Base-by-base conservation (phyloP, 805 yeast genomes). In the Tetrapisispora phaffii region DNA sequence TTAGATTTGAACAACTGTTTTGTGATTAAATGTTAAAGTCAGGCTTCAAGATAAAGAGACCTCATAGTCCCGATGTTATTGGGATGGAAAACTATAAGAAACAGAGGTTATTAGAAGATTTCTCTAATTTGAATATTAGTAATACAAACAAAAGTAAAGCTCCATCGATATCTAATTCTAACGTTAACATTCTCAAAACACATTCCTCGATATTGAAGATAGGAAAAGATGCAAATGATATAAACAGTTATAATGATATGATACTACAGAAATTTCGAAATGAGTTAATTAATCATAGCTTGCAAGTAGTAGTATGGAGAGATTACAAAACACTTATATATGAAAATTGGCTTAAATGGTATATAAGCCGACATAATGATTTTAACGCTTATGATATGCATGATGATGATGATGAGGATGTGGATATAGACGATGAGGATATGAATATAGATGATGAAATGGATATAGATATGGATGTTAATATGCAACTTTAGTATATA, bases 61-160 rank as follows among this genome's bases (percentile, higher is more conserved):
- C 55, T 9, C 60, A 52, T 39, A 51, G 58, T 37, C 56, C 60
- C 8, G 64, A 60, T 39, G 26, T 44, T 2, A 47, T 53, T 10
- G 60, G 60, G 10, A 50, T 56, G 1, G 45, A 54, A 28, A 65
- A 64, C 37, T 60, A 65, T 51, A 68, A 68, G 47, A 56, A 59
- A 36, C 60, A 53, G 36, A 51, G 56, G 31, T 49, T 68, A 7
- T 47, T 65, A 1, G 53, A 55, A 19, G 70, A 65, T 47, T 52
- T 68, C 16, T 63, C 57, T 22, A 58, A 53, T 13, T 40, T 68
- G n/a, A 48, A 59, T 2, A 35, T 65, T n/a, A 39, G 40, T 31
- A 34, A 45, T n/a, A 26, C 26, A 13, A 32, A 35, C 16, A 33
- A 42, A 7, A 37, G 46, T 16, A 48, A 45, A 2, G 39, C 44